These are phyloP conservation scores for Aspergillus sp. DNA, from an alignment of 2,329 filamentous ascomycete genomes.

Conservation along the genomic window DNA sequence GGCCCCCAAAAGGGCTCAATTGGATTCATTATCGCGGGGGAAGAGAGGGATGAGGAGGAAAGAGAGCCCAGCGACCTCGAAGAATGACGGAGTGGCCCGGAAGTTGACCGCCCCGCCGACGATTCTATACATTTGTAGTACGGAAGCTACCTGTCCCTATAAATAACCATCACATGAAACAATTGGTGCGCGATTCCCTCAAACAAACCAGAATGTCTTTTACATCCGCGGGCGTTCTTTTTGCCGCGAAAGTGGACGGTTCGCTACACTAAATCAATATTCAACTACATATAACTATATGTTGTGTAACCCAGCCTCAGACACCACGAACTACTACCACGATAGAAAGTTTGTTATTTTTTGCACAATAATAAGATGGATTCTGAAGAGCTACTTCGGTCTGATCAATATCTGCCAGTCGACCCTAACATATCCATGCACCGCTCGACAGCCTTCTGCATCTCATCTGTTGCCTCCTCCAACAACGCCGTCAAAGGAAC, in stretches of 20 bases:
- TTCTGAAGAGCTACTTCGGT: background rate
- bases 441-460: constrained; percentile 56
- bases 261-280: too few species aligned
- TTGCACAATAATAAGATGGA: background rate
- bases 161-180: background rate
- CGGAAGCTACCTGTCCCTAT: background rate
- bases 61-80: background rate
- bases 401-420: constrained; percentile 32
- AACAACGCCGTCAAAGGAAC: constrained; percentile 54
- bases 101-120: background rate
- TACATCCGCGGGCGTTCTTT: too few species aligned
- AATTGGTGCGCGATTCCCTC: too few species aligned
- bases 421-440: constrained; percentile 55
- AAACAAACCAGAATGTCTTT: too few species aligned
- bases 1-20: constrained; percentile 26
- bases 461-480: constrained; percentile 55
- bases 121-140: background rate
- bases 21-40: background rate
- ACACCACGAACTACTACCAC: too few species aligned
- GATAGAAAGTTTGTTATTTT: too few species aligned
- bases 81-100: background rate
- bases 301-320: too few species aligned
- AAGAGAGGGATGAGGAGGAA: background rate
- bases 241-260: too few species aligned
- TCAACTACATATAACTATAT: too few species aligned